Base-by-base conservation (phyloP, 257 asterid genomes). In the Solanum raphanifolium region DNA sequence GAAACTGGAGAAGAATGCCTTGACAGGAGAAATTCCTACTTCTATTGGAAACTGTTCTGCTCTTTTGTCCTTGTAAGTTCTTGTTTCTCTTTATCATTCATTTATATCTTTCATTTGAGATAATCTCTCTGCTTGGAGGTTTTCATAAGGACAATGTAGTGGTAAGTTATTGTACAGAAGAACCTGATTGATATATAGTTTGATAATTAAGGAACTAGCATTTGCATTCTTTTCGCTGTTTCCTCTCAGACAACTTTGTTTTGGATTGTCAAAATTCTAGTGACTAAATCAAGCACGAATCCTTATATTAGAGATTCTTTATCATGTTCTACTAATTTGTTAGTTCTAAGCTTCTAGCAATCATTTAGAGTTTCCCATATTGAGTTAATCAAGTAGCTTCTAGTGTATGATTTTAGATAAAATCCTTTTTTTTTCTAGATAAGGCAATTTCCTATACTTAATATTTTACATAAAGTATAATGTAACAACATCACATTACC, bases 11-110 rank as follows among this genome's bases (percentile, higher is more conserved):
- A 93, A 90, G 87, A 96, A 96, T 85, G 83, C 89, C 27, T 90
- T 96, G 88, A 90, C 71, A 4, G 98, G 98, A 66, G 86, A 83
- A 87, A 93, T 96, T 88, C 98, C 98, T 36, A 55, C 78, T 25
- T 93, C 99, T 58, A 90, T 96, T 16, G 94, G 92, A 89, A 90
- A 93, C 83, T 95, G 98, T 89, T 86, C 92, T 39, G 72, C 91
- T 41, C 93, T 96, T 46, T 68, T 87, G 43, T 87, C 92, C 68
- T 87, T 95, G 99, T 96, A 93, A 96, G 99, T 91, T 87, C 73
- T 90, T 82, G 85, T 15, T 23, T 88, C 46, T 87, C 83, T 83
- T 32, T 83, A 23, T 81, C 34, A 2, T 69, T 86, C 88, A 29
- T 86, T 35, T 71, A 48, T 29, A 41, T 23, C 72, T 62, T 11